Conservation (phyloP, 1,284 basidiomycete genomes). For the Austropuccinia psidii region DNA sequence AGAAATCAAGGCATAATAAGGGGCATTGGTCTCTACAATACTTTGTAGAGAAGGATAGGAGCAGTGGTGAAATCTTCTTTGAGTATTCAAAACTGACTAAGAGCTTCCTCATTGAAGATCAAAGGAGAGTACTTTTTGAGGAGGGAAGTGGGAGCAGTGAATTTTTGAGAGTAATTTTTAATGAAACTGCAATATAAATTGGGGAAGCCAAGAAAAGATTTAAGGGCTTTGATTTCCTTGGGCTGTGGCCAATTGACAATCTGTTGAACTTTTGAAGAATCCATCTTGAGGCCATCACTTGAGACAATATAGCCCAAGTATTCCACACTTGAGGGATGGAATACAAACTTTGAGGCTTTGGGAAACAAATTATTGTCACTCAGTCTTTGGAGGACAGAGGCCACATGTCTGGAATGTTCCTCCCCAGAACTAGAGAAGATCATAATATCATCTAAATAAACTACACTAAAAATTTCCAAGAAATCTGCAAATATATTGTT, state of each 20-base stretch:
- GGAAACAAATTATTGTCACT: neutral
- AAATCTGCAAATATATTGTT: neutral
- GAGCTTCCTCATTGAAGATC: too few species aligned
- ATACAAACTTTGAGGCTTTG: conserved; percentile 37
- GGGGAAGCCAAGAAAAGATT: conserved; percentile 49
- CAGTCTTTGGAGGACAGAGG: neutral
- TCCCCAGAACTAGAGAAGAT: neutral
- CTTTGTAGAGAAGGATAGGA: too few species aligned
- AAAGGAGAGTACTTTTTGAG: too few species aligned
- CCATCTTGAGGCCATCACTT: conserved; percentile 49
- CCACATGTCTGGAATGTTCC: neutral
- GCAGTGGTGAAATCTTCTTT: too few species aligned
- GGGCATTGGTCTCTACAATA: too few species aligned
- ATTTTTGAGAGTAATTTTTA: conserved; percentile 47
- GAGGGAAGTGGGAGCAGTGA: conserved; percentile 45
- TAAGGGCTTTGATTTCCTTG: conserved; percentile 44
- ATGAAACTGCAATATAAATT: conserved; percentile 53
- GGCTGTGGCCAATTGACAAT: conserved; percentile 51
- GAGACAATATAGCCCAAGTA: conserved; percentile 51
- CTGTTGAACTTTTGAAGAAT: conserved; percentile 49
- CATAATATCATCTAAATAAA: neutral
- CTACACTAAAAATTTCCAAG: neutral
- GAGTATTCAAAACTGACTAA: too few species aligned
- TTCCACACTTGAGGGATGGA: conserved; percentile 42
- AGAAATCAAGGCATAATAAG: too few species aligned